Evolutionary conservation across 768 basidiomycete species (phyloP).

Genomic region (Lentinula detonsa): DNA sequence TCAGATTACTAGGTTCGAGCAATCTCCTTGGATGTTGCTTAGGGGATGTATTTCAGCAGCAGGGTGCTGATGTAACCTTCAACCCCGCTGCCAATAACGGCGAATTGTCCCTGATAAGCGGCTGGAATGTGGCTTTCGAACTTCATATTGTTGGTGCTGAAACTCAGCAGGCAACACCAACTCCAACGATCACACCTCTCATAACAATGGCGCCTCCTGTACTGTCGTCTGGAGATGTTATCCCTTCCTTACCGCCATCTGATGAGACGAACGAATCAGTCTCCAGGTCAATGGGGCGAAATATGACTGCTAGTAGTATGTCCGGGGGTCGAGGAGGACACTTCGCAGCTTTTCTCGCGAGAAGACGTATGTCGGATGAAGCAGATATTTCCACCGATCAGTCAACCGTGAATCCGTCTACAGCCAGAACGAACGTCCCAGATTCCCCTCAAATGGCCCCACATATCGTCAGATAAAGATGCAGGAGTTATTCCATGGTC

Average conservation of each 20-base stretch:
- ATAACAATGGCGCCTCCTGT: not conserved
- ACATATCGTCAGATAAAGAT: too few relatives aligned
- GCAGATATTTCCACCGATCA: slow-evolving; percentile 11
- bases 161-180: not conserved
- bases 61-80: too few relatives aligned
- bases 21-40: too few relatives aligned
- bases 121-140: not conserved
- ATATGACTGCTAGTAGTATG: not conserved
- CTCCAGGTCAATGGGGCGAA: not conserved
- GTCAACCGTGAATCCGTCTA: not conserved
- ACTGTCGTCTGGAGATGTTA: not conserved
- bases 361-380: slow-evolving; percentile 21
- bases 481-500: too few relatives aligned
- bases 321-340: slow-evolving; percentile 40
- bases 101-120: too few relatives aligned
- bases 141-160: not conserved
- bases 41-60: too few relatives aligned
- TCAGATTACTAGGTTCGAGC: too few relatives aligned
- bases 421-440: not conserved
- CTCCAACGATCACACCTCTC: not conserved
- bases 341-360: slow-evolving; percentile 67
- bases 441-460: too few relatives aligned
- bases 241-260: not conserved
- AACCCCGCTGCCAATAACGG: too few relatives aligned
- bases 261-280: not conserved